Evolutionary conservation across 2,329 filamentous ascomycete species (phyloP).

Genomic region (Apiospora malaysiana): DNA sequence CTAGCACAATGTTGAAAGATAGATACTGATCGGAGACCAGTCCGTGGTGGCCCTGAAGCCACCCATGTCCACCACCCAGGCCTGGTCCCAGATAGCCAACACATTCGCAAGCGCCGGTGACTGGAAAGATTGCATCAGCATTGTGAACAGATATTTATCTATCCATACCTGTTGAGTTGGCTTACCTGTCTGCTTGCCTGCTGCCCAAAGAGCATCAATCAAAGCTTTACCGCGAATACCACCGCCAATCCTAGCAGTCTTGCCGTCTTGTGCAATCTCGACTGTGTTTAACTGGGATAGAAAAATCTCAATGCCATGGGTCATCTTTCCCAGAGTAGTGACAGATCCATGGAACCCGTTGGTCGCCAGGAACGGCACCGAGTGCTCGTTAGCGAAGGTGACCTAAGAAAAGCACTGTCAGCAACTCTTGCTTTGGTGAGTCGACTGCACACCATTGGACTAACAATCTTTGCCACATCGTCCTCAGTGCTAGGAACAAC

Average conservation of each 20-base stretch:
- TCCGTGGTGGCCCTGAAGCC: slow-evolving; percentile 58
- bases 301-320: slow-evolving; percentile 48
- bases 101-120: slow-evolving; percentile 53
- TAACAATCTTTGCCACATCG: slow-evolving; percentile 55
- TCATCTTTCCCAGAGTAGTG: slow-evolving; percentile 43
- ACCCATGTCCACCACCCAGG: slow-evolving; percentile 64
- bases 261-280: slow-evolving; percentile 40
- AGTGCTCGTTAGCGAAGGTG: slow-evolving; percentile 45
- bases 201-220: slow-evolving; percentile 46
- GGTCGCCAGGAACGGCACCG: slow-evolving; percentile 46
- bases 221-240: slow-evolving; percentile 45
- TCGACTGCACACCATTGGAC: too few species aligned
- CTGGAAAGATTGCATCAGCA: slow-evolving; percentile 28
- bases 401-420: slow-evolving; percentile 36
- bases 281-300: slow-evolving; percentile 44
- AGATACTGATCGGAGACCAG: slow-evolving; percentile 60
- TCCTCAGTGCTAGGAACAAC: slow-evolving; percentile 53
- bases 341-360: slow-evolving; percentile 48
- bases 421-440: not conserved
- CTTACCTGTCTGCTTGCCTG: slow-evolving; percentile 46
- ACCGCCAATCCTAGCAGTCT: slow-evolving; percentile 46
- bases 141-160: too few species aligned
- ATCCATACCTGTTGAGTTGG: slow-evolving; percentile 26
- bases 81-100: slow-evolving; percentile 53
- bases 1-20: slow-evolving; percentile 57